Percentiles rank a stretch among this genome's conserved stretches.
These are phyloP conservation scores for Akebia trifoliata DNA, from an alignment of 164 flowering plant genomes.

Conservation along the genomic window DNA sequence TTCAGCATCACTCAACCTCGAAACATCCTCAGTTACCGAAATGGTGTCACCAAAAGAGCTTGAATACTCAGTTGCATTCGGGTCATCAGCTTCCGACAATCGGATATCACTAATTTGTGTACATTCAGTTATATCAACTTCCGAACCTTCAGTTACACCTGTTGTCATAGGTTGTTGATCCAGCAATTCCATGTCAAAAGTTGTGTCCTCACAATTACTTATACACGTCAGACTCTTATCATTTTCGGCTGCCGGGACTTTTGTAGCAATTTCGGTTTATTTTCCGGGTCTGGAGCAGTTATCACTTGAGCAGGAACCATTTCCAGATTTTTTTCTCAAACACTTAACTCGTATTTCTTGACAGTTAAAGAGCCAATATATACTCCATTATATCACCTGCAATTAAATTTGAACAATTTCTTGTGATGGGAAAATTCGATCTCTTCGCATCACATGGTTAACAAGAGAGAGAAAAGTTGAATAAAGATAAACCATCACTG, in stretches of 20 bases:
- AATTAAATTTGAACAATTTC: no score
- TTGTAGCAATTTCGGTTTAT: conserved; percentile 9
- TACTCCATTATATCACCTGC: no score
- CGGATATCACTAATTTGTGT: conserved; percentile 18
- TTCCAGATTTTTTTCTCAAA: no score
- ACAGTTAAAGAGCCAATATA: no score
- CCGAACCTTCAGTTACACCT: conserved; percentile 21
- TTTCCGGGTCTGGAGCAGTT: conserved; percentile 10
- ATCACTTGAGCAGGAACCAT: conserved; percentile 39
- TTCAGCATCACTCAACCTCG: conserved; percentile 67
- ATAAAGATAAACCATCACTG: no score
- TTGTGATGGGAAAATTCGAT: no score
- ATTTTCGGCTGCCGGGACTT: conserved; percentile 18
- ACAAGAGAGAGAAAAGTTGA: no score
- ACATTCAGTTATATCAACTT: conserved; percentile 44
- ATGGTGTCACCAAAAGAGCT: conserved; percentile 74
- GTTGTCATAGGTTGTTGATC: conserved; percentile 24
- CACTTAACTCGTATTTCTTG: no score
- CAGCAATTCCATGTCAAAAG: conserved; percentile 23
- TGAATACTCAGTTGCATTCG: conserved; percentile 86
- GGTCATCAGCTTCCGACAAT: conserved; percentile 44
- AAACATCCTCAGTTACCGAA: conserved; percentile 47
- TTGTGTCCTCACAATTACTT: conserved; percentile 30
- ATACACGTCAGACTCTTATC: conserved; percentile 24
- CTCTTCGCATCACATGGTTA: no score